These are phyloP conservation scores for Fusarium domesticum DNA, from an alignment of 2,329 filamentous ascomycete species.

Conservation along the genomic window DNA sequence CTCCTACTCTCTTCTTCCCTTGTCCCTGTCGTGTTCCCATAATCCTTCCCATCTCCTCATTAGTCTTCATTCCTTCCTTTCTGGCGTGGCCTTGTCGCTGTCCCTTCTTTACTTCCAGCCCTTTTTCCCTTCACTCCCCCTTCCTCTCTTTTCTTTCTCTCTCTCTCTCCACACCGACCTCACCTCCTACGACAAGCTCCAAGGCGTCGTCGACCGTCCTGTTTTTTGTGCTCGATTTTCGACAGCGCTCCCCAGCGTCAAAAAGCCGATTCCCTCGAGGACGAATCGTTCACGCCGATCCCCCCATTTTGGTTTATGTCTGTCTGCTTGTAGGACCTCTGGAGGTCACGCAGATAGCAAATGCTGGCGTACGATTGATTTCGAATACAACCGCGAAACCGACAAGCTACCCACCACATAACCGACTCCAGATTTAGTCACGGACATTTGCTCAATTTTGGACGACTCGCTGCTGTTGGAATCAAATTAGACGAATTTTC, in stretches of 20 bases:
- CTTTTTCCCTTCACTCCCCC: conserved; percentile 27
- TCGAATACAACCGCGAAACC: conserved; percentile 22
- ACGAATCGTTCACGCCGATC: conserved; percentile 18
- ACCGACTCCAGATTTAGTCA: conserved; percentile 12
- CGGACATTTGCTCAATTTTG: conserved; percentile 22
- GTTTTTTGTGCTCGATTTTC: conserved; percentile 25
- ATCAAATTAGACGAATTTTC: conserved; percentile 41
- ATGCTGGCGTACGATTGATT: conserved; percentile 34
- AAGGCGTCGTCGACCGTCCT: conserved; percentile 34
- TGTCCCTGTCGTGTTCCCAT: conserved; percentile 36
- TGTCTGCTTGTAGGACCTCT: conserved; percentile 28
- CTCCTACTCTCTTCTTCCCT: conserved; percentile 21
- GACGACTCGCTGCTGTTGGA: conserved; percentile 31
- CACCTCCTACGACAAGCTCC: conserved; percentile 32
- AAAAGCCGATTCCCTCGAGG: conserved; percentile 23
- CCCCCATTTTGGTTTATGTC: conserved; percentile 24
- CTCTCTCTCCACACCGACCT: conserved; percentile 29
- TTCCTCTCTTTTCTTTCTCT: conserved; percentile 24
- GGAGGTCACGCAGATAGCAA: conserved; percentile 33
- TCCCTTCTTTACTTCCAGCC: conserved; percentile 32
- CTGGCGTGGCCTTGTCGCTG: conserved; percentile 30
- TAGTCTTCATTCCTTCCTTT: conserved; percentile 32
- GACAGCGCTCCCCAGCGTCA: conserved; percentile 30
- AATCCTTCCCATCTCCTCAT: conserved; percentile 30
- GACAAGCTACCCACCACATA: conserved; percentile 15